A percentile compares a stretch with the other conserved stretches of the same genome.
Conservation (phyloP, 352 stramenopile genomes). For the Phytophthora parvispora region DNA sequence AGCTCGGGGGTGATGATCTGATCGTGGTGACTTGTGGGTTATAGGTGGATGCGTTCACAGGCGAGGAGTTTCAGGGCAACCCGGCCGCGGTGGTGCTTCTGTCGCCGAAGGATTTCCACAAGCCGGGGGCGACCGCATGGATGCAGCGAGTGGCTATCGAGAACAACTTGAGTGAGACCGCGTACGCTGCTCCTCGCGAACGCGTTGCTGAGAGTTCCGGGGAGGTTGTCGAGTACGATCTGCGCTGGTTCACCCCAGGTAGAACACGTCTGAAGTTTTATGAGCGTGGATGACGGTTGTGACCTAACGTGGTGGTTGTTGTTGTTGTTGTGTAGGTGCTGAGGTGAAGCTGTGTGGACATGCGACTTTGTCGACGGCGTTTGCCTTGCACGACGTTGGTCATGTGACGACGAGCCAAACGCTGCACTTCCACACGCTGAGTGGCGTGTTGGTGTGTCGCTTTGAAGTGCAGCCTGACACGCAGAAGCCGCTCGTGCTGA, state of each 20-base stretch:
- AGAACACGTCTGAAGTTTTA: not conserved
- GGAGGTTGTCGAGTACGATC: constrained; percentile 45
- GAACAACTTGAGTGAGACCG: constrained; percentile 95
- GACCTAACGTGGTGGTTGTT: constrained; percentile 5
- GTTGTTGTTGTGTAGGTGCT: constrained; percentile 15
- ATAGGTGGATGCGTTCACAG: constrained; percentile 80
- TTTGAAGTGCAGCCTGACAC: constrained; percentile 28
- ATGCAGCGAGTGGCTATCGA: constrained; percentile 89
- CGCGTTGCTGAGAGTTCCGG: not conserved
- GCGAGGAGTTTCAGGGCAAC: constrained; percentile 86
- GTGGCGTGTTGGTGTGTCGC: constrained; percentile 53
- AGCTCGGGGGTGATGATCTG: not conserved
- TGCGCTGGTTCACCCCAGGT: constrained; percentile 79
- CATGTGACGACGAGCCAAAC: constrained; percentile 40
- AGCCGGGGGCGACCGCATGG: constrained; percentile 36
- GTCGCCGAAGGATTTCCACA: constrained; percentile 39
- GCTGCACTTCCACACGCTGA: constrained; percentile 83
- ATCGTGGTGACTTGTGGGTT: not conserved
- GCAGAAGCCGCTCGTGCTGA: constrained; percentile 51
- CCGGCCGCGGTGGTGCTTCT: constrained; percentile 92
- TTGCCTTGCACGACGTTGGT: constrained; percentile 74
- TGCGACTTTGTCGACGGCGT: constrained; percentile 89
- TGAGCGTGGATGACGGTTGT: too few species aligned
- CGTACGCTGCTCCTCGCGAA: constrained; percentile 71
- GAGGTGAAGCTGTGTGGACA: constrained; percentile 95